Evolutionary conservation across 306 rosid species (phyloP), one percentile per base, ranked within the genome.

Genomic region (Sesbania bispinosa): DNA sequence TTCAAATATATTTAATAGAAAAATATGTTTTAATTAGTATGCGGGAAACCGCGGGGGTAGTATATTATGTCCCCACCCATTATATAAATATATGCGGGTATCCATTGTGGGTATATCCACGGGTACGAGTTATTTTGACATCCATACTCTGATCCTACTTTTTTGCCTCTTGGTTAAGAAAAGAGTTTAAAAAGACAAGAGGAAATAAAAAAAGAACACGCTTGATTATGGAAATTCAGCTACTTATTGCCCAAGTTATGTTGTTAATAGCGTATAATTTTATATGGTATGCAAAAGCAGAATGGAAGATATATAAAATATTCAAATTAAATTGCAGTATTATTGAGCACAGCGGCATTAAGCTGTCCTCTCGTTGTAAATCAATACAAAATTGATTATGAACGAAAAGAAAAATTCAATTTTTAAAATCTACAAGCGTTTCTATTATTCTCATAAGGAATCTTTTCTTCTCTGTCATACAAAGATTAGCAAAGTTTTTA

Each of bases 181-280:
- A 29, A 67, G 6, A 36, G 32, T 15, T 29, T 2, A 24, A 26
- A 11, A 10, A 68, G 27, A 35, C 7, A 65, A 18, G n/a, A 15
- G 20, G 19, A 16, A 52, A 53, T 26, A 30, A 57, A 41, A n/a
- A 21, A 41, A 29, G 23, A 73, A 48, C 60, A 61, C 29, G 78
- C 38, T 66, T 69, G 52, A 74, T 66, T 74, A n/a, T n/a, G n/a
- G n/a, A n/a, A n/a, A n/a, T n/a, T n/a, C n/a, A n/a, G n/a, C n/a
- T n/a, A n/a, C n/a, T n/a, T 77, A 73, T 36, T 58, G 35, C 69
- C 50, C 45, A 69, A 67, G 41, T 76, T 70, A 23, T 38, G 62
- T 74, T 65, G 67, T 30, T 74, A 71, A 82, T 67, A 15, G 62
- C 62, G 39, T 68, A 54, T 60, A 73, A 54, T 24, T 52, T 69